Evolutionary conservation across 1,284 basidiomycete species (phyloP), one percentile per base, ranked within the genome.

Genomic region (Pseudozyma tsukubaensis): DNA sequence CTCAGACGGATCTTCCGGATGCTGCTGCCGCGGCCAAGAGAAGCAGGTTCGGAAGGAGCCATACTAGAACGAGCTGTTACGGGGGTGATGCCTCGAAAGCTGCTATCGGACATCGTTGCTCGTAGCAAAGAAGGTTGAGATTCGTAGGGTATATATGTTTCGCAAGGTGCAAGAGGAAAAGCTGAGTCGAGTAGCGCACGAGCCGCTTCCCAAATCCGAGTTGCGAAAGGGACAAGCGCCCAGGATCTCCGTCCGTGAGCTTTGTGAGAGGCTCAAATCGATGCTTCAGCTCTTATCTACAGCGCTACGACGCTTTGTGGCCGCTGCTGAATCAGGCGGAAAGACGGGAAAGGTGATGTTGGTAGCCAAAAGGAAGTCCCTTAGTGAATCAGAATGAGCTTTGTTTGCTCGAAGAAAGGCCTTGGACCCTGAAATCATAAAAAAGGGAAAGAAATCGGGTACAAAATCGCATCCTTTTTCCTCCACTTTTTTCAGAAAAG

Each of bases 41-140:
- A 3, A n/a, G 50, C 14, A 13, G 58, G 60, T 57, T 67, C 65
- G 50, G 61, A 29, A 29, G 24, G 50, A 2, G 59, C 50, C 18
- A 68, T 24, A 16, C 45, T 53, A 12, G 66, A 69, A 10, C 59
- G 50, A 19, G 59, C 72, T 32, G 53, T 69, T 40, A 50, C 64
- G 43, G 65, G 67, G 0, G 60, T 56, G 19, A 29, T 16, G 3
- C 42, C 52, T 11, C 50, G 63, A 51, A 36, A 53, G 59, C 51
- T 63, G 49, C 39, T 40, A 16, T 68, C 65, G 19, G 71, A 68
- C 65, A 67, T 63, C 16, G 13, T 51, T 39, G 37, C 7, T 19
- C 37, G 4, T 16, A 16, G 45, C 10, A 12, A 29, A 1, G 45
- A 47, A 13, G 21, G 45, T 29, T 5, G 18, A 14, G 42, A 18